Percentiles rank a stretch among this genome's conserved stretches.
Conservation (phyloP, 2,329 filamentous ascomycete species). For the Ophiostoma ips region DNA sequence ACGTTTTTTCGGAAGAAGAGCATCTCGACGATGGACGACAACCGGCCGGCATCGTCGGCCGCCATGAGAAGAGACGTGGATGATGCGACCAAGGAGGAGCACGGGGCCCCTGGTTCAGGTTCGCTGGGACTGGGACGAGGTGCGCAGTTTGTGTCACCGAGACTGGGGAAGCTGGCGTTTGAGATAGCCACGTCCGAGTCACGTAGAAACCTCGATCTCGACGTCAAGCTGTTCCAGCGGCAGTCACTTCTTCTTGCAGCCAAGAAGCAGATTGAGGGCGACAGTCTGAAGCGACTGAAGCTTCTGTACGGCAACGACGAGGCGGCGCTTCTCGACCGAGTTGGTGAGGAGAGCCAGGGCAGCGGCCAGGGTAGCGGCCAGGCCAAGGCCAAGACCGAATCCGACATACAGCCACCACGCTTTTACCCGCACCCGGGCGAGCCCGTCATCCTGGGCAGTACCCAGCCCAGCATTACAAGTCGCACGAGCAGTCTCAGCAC, state of each 20-base stretch:
- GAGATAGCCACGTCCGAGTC: constrained; percentile 12
- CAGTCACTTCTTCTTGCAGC: constrained; percentile 13
- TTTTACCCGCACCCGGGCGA: neutral
- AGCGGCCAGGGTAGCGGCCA: no score
- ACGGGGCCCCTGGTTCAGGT: neutral
- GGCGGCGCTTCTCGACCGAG: neutral
- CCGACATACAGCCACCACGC: neutral
- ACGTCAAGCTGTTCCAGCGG: constrained; percentile 12
- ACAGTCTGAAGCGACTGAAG: neutral
- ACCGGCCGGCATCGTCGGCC: neutral
- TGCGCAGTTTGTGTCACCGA: constrained; percentile 1
- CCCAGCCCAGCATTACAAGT: neutral
- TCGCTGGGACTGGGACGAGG: neutral
- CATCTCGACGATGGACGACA: neutral
- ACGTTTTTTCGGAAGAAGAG: constrained; percentile 3
- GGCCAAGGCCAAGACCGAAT: neutral
- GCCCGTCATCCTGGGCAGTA: neutral
- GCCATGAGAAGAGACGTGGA: neutral
- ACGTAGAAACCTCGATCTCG: constrained; percentile 9
- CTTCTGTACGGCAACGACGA: neutral
- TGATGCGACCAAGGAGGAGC: neutral
- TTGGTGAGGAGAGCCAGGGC: neutral
- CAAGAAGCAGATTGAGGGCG: constrained; percentile 7
- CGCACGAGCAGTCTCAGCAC: neutral
- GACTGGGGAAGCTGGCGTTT: constrained; percentile 11